Conservation (phyloP, 805 yeast genomes). For the Cyberlindnera veronae region DNA sequence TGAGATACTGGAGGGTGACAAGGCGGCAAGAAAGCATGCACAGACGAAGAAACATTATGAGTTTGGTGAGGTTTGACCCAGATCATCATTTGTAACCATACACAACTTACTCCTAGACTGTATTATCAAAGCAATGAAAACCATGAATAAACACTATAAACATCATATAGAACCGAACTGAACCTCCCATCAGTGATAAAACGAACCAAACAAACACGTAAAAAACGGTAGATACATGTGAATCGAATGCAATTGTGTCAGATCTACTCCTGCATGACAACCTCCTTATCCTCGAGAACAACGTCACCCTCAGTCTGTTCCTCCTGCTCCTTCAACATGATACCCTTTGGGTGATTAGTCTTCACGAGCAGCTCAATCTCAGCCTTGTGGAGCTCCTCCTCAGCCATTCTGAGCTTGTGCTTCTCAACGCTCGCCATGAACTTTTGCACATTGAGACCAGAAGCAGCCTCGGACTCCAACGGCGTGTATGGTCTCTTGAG, state of each 20-base stretch:
- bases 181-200: not conserved
- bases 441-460: conserved; percentile 70
- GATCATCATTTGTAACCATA: no score
- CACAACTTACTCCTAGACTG: no score
- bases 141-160: no score
- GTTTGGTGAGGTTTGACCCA: conserved; percentile 59
- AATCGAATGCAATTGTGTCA: not conserved
- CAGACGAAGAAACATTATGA: conserved; percentile 53
- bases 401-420: conserved; percentile 49
- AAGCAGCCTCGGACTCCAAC: conserved; percentile 88
- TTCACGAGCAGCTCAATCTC: conserved; percentile 29
- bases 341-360: conserved; percentile 27
- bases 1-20: conserved; percentile 53
- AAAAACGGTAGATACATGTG: not conserved
- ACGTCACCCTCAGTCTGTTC: conserved; percentile 1
- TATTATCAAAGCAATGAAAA: no score
- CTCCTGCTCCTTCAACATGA: conserved; percentile 25
- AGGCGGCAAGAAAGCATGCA: conserved; percentile 63
- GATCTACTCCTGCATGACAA: conserved; percentile 19
- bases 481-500: conserved; percentile 82
- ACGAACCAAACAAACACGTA: not conserved
- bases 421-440: conserved; percentile 62
- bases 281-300: conserved; percentile 22
- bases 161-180: no score
- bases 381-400: conserved; percentile 44